These are phyloP conservation scores for Ambrosia hybrid DNA, from an alignment of 140 eudicot genomes.

Conservation along the genomic window DNA sequence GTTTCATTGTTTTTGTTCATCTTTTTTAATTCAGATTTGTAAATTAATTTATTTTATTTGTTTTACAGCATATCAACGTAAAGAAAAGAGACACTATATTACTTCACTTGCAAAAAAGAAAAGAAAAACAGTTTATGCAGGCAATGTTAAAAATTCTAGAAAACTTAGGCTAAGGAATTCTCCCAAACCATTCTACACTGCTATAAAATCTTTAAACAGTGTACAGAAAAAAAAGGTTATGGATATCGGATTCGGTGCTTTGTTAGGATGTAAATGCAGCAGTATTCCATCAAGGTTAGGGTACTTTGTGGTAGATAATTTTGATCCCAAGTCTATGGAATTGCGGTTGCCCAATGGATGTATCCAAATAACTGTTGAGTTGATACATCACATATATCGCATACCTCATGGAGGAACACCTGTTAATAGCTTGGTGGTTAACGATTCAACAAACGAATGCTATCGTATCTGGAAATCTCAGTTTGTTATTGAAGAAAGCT, in stretches of 20 bases:
- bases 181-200: conserved; percentile 1
- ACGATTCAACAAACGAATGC: neutral
- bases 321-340: neutral
- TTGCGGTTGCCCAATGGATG: conserved; percentile 1
- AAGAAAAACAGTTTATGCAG: too few relatives aligned
- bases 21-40: too few relatives aligned
- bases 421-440: too few relatives aligned
- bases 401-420: conserved; percentile 1
- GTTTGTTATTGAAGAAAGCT: conserved; percentile 3
- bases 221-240: conserved; percentile 1
- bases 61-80: too few relatives aligned
- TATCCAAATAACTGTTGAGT: neutral
- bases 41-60: too few relatives aligned
- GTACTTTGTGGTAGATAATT: neutral
- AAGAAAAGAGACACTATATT: too few relatives aligned
- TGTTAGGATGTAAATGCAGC: neutral
- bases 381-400: neutral
- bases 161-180: neutral
- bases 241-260: neutral
- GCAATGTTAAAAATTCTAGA: neutral
- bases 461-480: neutral
- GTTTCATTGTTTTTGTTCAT: too few relatives aligned
- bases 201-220: neutral
- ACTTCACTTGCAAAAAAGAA: too few relatives aligned
- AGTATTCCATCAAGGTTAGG: neutral